These are phyloP conservation scores for Jamesozyma jinghongensis DNA, from an alignment of 805 yeast species.

Conservation along the genomic window DNA sequence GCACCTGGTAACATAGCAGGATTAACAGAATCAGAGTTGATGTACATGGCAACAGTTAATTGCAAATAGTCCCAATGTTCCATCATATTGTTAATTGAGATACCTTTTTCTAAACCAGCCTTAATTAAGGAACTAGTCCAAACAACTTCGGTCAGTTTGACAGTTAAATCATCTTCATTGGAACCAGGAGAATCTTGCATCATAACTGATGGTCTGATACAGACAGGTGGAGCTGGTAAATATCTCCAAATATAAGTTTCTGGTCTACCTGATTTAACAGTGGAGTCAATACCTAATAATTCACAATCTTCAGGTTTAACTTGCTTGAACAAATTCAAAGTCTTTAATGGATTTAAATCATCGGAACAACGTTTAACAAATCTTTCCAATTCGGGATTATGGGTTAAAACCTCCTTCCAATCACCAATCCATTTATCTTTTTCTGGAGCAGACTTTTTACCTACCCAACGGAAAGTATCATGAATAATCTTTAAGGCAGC, in stretches of 20 bases:
- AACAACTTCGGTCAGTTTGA: slow-evolving; percentile 89
- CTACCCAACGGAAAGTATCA: slow-evolving; percentile 92
- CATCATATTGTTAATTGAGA: slow-evolving; percentile 86
- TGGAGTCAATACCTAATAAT: slow-evolving; percentile 79
- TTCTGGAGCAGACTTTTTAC: slow-evolving; percentile 80
- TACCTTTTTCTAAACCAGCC: slow-evolving; percentile 93
- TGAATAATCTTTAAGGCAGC: slow-evolving; percentile 94
- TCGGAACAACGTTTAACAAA: slow-evolving; percentile 82
- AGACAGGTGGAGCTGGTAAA: slow-evolving; percentile 97
- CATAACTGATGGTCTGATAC: slow-evolving; percentile 93
- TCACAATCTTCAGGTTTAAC: slow-evolving; percentile 85
- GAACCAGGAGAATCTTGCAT: slow-evolving; percentile 85
- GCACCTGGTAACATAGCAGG: slow-evolving; percentile 69
- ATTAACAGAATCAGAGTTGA: slow-evolving; percentile 87
- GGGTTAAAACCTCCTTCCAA: slow-evolving; percentile 60
- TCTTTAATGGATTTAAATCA: slow-evolving; percentile 88
- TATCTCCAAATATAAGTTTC: slow-evolving; percentile 96
- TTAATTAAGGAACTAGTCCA: slow-evolving; percentile 93
- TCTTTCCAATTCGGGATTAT: slow-evolving; percentile 82
- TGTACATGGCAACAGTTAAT: slow-evolving; percentile 92
- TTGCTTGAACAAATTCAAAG: slow-evolving; percentile 77
- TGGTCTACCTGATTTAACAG: slow-evolving; percentile 76
- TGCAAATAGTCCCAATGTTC: slow-evolving; percentile 99
- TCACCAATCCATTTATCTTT: slow-evolving; percentile 82
- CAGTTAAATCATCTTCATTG: slow-evolving; percentile 96